These are phyloP conservation scores for Clavulina sp. DNA, from an alignment of 768 basidiomycete genomes.

Conservation along the genomic window DNA sequence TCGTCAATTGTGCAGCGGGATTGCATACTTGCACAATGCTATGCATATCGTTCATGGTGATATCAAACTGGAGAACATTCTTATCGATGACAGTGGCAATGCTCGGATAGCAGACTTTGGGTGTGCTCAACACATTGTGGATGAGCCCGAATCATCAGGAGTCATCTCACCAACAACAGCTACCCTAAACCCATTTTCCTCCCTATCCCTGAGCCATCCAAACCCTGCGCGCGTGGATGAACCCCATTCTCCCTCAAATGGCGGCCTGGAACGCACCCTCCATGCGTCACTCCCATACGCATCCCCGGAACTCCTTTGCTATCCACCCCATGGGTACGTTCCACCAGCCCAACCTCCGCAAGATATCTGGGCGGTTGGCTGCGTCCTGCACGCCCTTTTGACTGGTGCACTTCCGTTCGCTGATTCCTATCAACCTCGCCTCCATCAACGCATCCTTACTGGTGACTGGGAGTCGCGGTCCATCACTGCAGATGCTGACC, in stretches of 20 bases:
- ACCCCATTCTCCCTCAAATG: neutral
- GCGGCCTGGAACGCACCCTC: neutral
- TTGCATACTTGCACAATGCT: slow-evolving; percentile 67
- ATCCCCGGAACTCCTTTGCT: slow-evolving; percentile 71
- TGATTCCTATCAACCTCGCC: slow-evolving; percentile 78
- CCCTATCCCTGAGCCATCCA: slow-evolving; percentile 14
- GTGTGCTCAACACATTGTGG: slow-evolving; percentile 41
- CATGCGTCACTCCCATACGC: slow-evolving; percentile 77
- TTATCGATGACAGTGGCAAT: slow-evolving; percentile 76
- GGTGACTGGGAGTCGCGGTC: slow-evolving; percentile 30
- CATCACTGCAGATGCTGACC: neutral
- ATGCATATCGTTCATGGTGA: slow-evolving; percentile 77
- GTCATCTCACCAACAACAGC: slow-evolving; percentile 18
- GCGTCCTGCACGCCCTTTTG: slow-evolving; percentile 72
- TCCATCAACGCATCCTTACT: slow-evolving; percentile 81
- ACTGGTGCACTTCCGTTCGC: slow-evolving; percentile 72
- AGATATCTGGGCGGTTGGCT: slow-evolving; percentile 92
- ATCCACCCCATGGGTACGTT: slow-evolving; percentile 18
- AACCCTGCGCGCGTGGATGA: slow-evolving; percentile 11
- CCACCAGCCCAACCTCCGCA: slow-evolving; percentile 38
- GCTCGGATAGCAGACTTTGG: slow-evolving; percentile 81
- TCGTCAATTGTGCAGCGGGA: slow-evolving; percentile 64
- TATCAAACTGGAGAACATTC: slow-evolving; percentile 91
- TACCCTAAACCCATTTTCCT: neutral
- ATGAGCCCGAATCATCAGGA: slow-evolving; percentile 23